These are phyloP conservation scores for Pezicula radicicola DNA, from an alignment of 2,329 filamentous ascomycete species.

Conservation along the genomic window DNA sequence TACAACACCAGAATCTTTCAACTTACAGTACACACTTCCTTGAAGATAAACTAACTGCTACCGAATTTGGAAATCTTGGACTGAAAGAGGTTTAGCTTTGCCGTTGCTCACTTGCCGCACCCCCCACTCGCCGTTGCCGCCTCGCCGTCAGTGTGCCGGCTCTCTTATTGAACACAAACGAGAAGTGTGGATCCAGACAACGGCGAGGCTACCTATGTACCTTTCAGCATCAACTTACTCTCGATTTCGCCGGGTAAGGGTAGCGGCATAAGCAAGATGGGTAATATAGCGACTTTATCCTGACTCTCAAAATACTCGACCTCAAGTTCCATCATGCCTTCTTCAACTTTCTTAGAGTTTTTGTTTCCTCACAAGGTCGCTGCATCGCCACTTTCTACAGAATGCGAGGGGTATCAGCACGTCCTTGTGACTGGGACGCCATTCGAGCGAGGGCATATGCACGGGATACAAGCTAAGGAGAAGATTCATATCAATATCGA, in stretches of 20 bases:
- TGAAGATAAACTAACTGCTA: no score
- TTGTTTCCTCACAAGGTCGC: background rate
- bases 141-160: background rate
- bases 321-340: background rate
- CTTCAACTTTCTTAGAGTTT: background rate
- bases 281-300: no score
- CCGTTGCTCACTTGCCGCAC: background rate
- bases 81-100: background rate
- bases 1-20: no score
- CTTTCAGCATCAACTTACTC: no score
- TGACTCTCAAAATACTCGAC: no score
- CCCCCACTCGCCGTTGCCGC: background rate
- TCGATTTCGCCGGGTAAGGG: no score
- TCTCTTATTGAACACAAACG: no score
- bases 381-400: background rate
- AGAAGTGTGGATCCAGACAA: no score
- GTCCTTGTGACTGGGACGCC: slow-evolving; percentile 18
- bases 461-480: slow-evolving; percentile 16
- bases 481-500: slow-evolving; percentile 20
- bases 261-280: no score
- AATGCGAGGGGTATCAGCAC: slow-evolving; percentile 16
- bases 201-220: no score
- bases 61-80: no score
- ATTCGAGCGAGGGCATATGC: slow-evolving; percentile 19
- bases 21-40: no score